Evolutionary conservation across 805 yeast species (phyloP).

Genomic region (Lipomyces yamadae): DNA sequence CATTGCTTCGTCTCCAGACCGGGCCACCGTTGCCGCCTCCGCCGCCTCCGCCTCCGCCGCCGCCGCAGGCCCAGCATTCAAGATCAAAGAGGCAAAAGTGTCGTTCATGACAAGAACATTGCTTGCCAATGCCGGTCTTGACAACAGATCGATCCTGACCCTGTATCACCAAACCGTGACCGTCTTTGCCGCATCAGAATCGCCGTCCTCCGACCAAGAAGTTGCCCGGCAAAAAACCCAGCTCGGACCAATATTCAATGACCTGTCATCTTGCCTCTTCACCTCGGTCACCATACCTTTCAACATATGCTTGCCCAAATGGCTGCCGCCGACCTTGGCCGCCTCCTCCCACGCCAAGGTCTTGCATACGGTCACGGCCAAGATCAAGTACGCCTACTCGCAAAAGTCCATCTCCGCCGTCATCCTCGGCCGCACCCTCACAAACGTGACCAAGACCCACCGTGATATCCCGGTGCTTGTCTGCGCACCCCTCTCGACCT

Average conservation of each 20-base stretch:
- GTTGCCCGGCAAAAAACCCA: not conserved
- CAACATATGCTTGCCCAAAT: constrained; percentile 8
- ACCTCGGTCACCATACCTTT: constrained; percentile 13
- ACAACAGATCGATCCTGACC: not conserved
- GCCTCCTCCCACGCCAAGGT: constrained; percentile 13
- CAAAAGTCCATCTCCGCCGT: not conserved
- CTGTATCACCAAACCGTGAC: not conserved
- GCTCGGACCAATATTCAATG: not conserved
- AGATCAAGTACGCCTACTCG: constrained; percentile 12
- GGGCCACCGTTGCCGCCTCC: not conserved
- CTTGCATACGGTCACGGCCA: constrained; percentile 19
- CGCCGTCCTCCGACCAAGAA: not conserved
- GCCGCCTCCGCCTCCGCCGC: not conserved
- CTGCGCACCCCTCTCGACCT: not conserved
- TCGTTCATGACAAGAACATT: constrained; percentile 2
- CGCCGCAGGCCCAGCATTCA: not conserved
- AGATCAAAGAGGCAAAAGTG: not conserved
- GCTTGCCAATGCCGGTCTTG: not conserved
- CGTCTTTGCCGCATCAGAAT: not conserved
- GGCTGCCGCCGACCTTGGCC: constrained; percentile 19
- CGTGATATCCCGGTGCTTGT: constrained; percentile 5
- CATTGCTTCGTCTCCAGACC: not conserved
- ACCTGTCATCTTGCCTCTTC: not conserved
- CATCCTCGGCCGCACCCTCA: not conserved
- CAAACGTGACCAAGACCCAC: not conserved